Conservation (phyloP, 2,329 filamentous ascomycete species). For the Trichoderma cornu-damae region DNA sequence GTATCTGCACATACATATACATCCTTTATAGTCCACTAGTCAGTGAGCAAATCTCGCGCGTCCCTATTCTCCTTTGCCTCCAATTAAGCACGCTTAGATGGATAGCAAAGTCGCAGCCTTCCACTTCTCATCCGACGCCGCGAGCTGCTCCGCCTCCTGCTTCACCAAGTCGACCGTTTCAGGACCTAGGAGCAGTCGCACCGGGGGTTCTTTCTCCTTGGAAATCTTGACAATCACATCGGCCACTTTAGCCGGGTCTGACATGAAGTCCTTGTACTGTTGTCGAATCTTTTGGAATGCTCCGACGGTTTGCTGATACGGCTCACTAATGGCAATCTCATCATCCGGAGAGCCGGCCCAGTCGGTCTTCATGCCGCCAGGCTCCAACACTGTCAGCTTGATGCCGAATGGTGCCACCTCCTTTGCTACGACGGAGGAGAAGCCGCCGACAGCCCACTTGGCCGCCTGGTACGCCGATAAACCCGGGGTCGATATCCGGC, state of each 20-base stretch:
- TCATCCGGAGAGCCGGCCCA: constrained; percentile 31
- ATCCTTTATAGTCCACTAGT: not conserved
- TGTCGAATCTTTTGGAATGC: constrained; percentile 17
- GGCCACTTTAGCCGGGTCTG: constrained; percentile 26
- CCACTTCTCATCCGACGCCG: constrained; percentile 32
- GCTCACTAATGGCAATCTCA: constrained; percentile 30
- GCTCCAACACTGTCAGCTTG: constrained; percentile 37
- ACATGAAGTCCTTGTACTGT: constrained; percentile 9
- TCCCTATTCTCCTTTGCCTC: not conserved
- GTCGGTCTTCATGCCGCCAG: constrained; percentile 39
- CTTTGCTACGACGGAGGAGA: constrained; percentile 33
- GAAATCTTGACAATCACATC: constrained; percentile 28
- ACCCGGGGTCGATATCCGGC: constrained; percentile 32
- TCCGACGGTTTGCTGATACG: constrained; percentile 36
- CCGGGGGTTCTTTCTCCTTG: constrained; percentile 27
- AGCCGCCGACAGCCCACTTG: constrained; percentile 38
- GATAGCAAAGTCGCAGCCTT: constrained; percentile 12
- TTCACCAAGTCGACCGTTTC: constrained; percentile 27
- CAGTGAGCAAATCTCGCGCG: not conserved
- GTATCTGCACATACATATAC: no score
- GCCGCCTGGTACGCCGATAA: constrained; percentile 35
- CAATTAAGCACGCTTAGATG: not conserved
- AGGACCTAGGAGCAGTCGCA: constrained; percentile 31
- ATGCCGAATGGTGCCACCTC: constrained; percentile 37
- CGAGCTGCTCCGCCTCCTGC: constrained; percentile 22